These are phyloP conservation scores for Pseudopithomyces chartarum DNA, from an alignment of 2,329 filamentous ascomycete genomes.

Conservation along the genomic window DNA sequence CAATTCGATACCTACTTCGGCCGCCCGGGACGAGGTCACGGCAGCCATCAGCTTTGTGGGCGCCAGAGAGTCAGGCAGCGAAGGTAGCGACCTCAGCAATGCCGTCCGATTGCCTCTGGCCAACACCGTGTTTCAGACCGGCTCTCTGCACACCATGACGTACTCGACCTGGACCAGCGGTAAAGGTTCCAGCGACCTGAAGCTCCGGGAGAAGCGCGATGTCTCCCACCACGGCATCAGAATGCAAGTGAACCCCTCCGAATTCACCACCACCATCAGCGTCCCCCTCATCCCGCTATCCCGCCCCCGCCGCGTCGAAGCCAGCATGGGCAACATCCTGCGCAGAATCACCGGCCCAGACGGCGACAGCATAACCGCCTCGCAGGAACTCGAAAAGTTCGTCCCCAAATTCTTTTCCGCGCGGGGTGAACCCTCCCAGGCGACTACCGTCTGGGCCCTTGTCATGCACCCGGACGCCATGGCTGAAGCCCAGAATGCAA, in stretches of 20 bases:
- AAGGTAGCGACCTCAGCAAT: constrained; percentile 8
- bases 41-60: constrained; percentile 33
- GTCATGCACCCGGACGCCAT: constrained; percentile 56
- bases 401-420: constrained; percentile 64
- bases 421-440: constrained; percentile 46
- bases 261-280: constrained; percentile 25
- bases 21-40: constrained; percentile 15
- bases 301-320: constrained; percentile 63
- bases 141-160: constrained; percentile 46
- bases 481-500: neutral
- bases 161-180: constrained; percentile 28
- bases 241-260: constrained; percentile 1
- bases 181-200: constrained; percentile 16
- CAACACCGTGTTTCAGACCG: constrained; percentile 79
- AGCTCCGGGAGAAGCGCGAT: constrained; percentile 14
- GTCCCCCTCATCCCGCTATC: constrained; percentile 68
- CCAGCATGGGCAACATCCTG: constrained; percentile 79
- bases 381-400: constrained; percentile 70
- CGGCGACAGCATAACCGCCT: constrained; percentile 63
- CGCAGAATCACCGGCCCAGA: constrained; percentile 60
- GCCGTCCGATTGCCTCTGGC: constrained; percentile 67
- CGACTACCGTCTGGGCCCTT: constrained; percentile 75
- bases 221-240: constrained; percentile 24
- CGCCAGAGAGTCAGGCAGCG: constrained; percentile 3
- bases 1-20: constrained; percentile 15